Conservation (phyloP, 352 stramenopile genomes). For the Phytophthora pseudosyringae region DNA sequence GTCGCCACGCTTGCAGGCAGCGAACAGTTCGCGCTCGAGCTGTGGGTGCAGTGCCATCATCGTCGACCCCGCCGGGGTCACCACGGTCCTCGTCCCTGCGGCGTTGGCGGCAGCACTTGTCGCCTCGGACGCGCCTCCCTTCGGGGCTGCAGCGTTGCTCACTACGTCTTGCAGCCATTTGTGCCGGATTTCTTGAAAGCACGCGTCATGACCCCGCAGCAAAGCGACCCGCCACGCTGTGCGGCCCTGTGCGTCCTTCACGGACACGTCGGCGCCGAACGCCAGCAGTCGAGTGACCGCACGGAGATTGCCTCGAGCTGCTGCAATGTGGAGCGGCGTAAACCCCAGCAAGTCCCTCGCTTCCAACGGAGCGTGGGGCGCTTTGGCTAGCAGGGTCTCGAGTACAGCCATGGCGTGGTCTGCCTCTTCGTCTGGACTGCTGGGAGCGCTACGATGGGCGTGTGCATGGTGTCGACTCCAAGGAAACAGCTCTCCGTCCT, state of each 20-base stretch:
- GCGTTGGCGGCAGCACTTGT: background rate
- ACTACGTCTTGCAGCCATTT: constrained; percentile 61
- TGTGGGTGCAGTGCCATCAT: constrained; percentile 44
- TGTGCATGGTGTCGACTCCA: constrained; percentile 33
- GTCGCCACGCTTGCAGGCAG: constrained; percentile 30
- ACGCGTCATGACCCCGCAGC: constrained; percentile 53
- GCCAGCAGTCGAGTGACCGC: constrained; percentile 51
- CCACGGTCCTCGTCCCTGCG: constrained; percentile 2
- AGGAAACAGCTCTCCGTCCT: constrained; percentile 27
- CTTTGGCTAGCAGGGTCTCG: constrained; percentile 42
- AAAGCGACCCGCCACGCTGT: constrained; percentile 71
- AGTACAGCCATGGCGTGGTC: constrained; percentile 43
- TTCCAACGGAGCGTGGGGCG: constrained; percentile 41
- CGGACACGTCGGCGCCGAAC: constrained; percentile 52
- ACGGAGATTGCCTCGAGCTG: constrained; percentile 48
- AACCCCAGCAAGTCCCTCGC: constrained; percentile 65
- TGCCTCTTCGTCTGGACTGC: constrained; percentile 18
- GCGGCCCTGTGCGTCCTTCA: constrained; percentile 50
- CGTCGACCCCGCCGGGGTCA: background rate
- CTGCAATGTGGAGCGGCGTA: constrained; percentile 61
- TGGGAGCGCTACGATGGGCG: constrained; percentile 4
- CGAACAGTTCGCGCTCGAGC: constrained; percentile 38
- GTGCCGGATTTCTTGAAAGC: constrained; percentile 68
- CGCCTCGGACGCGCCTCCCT: constrained; percentile 7
- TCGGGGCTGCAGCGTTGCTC: constrained; percentile 16